These are phyloP conservation scores for Trichoderma atrobrunneum DNA, from an alignment of 2,329 filamentous ascomycete species.

Conservation along the genomic window DNA sequence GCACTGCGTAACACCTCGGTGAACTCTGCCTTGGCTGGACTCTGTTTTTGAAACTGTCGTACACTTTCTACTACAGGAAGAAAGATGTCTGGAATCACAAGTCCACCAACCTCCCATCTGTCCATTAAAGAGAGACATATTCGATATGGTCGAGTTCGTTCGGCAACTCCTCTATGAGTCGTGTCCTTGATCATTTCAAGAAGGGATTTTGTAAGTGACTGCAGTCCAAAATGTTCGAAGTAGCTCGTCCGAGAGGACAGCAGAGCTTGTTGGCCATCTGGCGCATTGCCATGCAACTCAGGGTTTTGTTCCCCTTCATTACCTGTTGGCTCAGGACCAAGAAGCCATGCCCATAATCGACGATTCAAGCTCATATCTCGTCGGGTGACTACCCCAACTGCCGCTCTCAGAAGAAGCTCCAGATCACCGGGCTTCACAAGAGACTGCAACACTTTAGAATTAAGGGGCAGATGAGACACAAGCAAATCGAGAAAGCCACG, in stretches of 20 bases:
- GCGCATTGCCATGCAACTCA: constrained; percentile 44
- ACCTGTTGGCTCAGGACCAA: constrained; percentile 68
- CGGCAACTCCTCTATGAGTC: constrained; percentile 40
- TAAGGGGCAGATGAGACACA: constrained; percentile 83
- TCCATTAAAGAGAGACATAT: constrained; percentile 97
- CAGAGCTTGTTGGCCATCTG: constrained; percentile 44
- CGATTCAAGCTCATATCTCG: constrained; percentile 97
- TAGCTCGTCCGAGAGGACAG: constrained; percentile 67
- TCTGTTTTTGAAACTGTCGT: constrained; percentile 65
- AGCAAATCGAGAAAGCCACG: constrained; percentile 90
- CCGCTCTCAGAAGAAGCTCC: constrained; percentile 76
- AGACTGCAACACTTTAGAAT: constrained; percentile 75
- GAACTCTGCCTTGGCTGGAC: constrained; percentile 67
- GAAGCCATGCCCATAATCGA: constrained; percentile 91
- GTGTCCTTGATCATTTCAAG: constrained; percentile 66
- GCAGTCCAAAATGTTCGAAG: constrained; percentile 76
- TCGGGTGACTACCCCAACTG: constrained; percentile 80
- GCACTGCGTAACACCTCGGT: constrained; percentile 88
- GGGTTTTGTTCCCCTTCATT: constrained; percentile 47
- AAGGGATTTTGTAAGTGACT: constrained; percentile 70
- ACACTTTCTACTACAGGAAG: constrained; percentile 80
- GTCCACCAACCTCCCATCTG: constrained; percentile 91
- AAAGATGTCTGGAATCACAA: constrained; percentile 86
- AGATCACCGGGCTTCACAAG: constrained; percentile 72
- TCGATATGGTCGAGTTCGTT: constrained; percentile 80